Percentiles rank a stretch among this genome's conserved stretches.
These are phyloP conservation scores for Sporodiniella umbellata DNA, from an alignment of 371 early-diverging fungal genomes.

Conservation along the genomic window DNA sequence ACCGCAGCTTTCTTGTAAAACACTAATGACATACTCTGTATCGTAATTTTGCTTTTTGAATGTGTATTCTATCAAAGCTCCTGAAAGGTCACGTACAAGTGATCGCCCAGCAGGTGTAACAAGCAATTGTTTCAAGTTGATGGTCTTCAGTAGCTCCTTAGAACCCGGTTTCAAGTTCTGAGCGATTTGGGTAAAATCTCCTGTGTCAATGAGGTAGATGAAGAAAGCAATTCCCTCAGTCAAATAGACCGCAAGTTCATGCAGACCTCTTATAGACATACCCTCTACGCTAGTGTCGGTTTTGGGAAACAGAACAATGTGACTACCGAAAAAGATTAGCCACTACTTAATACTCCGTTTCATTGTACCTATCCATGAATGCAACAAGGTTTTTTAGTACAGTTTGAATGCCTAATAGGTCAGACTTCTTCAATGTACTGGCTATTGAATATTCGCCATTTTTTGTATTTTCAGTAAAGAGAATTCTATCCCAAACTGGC, in stretches of 20 bases:
- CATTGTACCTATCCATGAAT: conserved; percentile 5
- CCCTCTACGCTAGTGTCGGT: background rate
- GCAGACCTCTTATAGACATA: conserved; percentile 1
- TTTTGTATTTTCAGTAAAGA: conserved; percentile 30
- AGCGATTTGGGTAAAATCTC: conserved; percentile 5
- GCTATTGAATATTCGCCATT: background rate
- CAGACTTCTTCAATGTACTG: background rate
- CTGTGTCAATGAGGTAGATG: conserved; percentile 9
- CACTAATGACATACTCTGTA: conserved; percentile 15
- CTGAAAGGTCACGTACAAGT: conserved; percentile 6
- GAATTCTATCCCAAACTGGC: conserved; percentile 68
- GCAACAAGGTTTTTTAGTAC: background rate
- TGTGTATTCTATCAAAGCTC: conserved; percentile 8
- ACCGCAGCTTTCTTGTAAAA: conserved; percentile 67
- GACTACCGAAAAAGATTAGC: background rate
- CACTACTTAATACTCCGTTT: background rate
- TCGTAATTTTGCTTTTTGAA: conserved; percentile 5
- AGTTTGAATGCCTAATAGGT: conserved; percentile 2
- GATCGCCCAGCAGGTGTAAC: conserved; percentile 13
- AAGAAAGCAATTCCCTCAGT: conserved; percentile 13
- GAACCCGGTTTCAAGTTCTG: conserved; percentile 2
- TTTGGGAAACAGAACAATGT: background rate
- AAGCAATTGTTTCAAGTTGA: conserved; percentile 2
- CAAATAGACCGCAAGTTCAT: conserved; percentile 5
- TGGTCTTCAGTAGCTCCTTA: background rate